Conservation (phyloP, 257 asterid species). For the Gynochthodes officinalis region DNA sequence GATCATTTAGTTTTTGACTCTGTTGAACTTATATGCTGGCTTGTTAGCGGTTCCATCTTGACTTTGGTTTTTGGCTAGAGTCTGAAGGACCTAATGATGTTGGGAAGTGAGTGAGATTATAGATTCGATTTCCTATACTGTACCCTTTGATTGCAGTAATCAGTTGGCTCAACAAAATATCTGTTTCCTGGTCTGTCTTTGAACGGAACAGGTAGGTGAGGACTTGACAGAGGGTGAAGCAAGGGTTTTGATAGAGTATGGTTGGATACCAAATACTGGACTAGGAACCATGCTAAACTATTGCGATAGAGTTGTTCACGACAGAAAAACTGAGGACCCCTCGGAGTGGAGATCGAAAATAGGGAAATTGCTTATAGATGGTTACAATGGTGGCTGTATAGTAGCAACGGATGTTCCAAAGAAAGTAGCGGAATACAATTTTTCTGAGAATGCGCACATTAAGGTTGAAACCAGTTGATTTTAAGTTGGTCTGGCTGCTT, state of each 20-base stretch:
- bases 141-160: constrained; percentile 3
- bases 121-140: neutral
- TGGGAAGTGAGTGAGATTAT: neutral
- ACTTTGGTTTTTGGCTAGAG: neutral
- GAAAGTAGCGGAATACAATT: constrained; percentile 34
- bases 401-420: constrained; percentile 30
- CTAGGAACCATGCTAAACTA: constrained; percentile 90
- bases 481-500: constrained; percentile 9
- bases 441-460: constrained; percentile 27
- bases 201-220: constrained; percentile 60
- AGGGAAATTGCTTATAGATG: constrained; percentile 77
- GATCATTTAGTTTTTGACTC: neutral
- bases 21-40: neutral
- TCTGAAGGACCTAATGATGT: neutral
- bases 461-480: constrained; percentile 50
- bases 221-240: constrained; percentile 91
- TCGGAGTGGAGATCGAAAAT: constrained; percentile 86
- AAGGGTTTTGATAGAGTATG: constrained; percentile 60
- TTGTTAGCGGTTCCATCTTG: neutral
- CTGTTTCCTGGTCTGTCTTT: neutral
- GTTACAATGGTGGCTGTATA: constrained; percentile 64
- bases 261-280: constrained; percentile 86
- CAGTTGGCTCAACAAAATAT: neutral
- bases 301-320: constrained; percentile 81
- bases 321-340: constrained; percentile 50